phyloP scores from a whole-genome alignment of 768 basidiomycete species.

The Pulveroboletus sp. region DNA sequence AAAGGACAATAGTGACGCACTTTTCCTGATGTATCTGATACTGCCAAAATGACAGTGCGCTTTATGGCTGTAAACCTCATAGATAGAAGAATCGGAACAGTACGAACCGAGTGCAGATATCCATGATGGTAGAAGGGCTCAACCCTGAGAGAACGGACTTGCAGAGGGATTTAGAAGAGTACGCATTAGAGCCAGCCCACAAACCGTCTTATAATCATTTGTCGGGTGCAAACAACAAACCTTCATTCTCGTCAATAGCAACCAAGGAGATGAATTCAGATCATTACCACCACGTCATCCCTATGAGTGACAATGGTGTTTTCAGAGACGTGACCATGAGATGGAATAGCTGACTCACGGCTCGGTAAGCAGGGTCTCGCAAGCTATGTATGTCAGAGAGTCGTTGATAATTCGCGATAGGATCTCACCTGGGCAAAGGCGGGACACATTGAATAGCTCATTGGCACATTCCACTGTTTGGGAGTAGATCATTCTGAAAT shows the following conservation, averaged over 20 bases:
- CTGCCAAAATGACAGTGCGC: conserved; percentile 87
- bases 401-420: background rate
- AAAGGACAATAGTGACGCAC: conserved; percentile 33
- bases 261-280: background rate
- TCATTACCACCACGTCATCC: conserved; percentile 57
- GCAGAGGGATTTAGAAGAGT: conserved; percentile 1
- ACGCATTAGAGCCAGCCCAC: conserved; percentile 28
- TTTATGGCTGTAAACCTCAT: conserved; percentile 23
- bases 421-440: conserved; percentile 67
- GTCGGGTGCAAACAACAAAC: conserved; percentile 80
- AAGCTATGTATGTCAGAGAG: conserved; percentile 44
- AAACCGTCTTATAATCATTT: conserved; percentile 88
- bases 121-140: conserved; percentile 67
- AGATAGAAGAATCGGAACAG: background rate
- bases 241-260: conserved; percentile 32
- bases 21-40: conserved; percentile 86
- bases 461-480: conserved; percentile 75
- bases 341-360: conserved; percentile 45
- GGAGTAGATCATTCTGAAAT: background rate
- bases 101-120: conserved; percentile 72
- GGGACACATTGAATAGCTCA: conserved; percentile 70
- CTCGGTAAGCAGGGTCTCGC: conserved; percentile 74
- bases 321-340: background rate
- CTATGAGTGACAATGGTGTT: conserved; percentile 3
- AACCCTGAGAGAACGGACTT: conserved; percentile 85